These are phyloP conservation scores for Cetradonia linearis DNA, from an alignment of 495 filamentous ascomycete genomes.

Conservation along the genomic window DNA sequence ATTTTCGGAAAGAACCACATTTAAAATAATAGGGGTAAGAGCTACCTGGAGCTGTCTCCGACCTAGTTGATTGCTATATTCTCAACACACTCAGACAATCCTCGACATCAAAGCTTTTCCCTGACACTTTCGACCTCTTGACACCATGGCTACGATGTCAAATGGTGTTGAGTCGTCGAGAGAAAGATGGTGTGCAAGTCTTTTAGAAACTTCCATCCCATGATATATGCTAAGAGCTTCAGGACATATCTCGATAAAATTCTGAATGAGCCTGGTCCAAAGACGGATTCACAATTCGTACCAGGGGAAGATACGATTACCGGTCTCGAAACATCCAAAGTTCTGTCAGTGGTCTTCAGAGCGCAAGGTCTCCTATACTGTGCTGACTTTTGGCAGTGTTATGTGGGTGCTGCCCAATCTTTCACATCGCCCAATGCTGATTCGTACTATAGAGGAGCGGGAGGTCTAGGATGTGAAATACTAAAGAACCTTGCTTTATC, in stretches of 20 bases:
- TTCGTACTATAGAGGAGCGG: slow-evolving; percentile 58
- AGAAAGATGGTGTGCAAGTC: slow-evolving; percentile 10
- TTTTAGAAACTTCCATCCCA: neutral
- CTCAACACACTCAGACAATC: neutral
- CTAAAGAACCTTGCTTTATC: slow-evolving; percentile 93
- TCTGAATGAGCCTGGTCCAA: slow-evolving; percentile 65
- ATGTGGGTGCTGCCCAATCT: slow-evolving; percentile 32
- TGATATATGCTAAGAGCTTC: neutral
- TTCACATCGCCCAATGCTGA: neutral
- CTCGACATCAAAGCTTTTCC: neutral
- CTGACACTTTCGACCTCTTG: neutral
- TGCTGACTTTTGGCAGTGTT: slow-evolving; percentile 31
- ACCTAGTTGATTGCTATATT: neutral
- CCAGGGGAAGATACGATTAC: slow-evolving; percentile 53
- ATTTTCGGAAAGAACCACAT: no score
- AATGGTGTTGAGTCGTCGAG: slow-evolving; percentile 10
- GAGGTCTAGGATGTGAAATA: slow-evolving; percentile 93
- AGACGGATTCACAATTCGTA: slow-evolving; percentile 58
- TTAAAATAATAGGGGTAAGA: no score
- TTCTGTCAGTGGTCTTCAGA: slow-evolving; percentile 47
- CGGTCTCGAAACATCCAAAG: slow-evolving; percentile 52
- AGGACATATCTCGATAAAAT: slow-evolving; percentile 78
- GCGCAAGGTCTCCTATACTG: slow-evolving; percentile 22
- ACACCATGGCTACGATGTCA: slow-evolving; percentile 17
- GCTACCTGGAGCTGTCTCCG: neutral